Percentiles rank a stretch among this genome's conserved stretches.
These are phyloP conservation scores for Debaryomyces tyrocola DNA, from an alignment of 805 yeast genomes.

Conservation along the genomic window DNA sequence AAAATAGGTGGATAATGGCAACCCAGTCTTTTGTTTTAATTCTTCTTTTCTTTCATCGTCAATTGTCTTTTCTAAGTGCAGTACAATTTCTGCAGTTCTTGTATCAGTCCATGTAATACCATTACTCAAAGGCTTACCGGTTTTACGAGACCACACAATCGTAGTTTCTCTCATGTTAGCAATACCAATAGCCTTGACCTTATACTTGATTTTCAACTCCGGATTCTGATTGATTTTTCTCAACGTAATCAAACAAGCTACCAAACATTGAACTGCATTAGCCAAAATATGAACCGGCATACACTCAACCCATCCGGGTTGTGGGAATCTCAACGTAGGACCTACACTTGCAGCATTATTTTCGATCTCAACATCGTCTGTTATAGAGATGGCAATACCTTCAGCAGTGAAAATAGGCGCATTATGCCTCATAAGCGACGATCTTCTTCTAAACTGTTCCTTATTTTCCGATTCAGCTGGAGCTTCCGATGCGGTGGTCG, in stretches of 20 bases:
- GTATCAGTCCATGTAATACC: constrained; percentile 98
- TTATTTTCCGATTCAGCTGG: constrained; percentile 42
- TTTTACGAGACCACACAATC: constrained; percentile 77
- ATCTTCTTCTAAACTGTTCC: constrained; percentile 47
- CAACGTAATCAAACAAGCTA: constrained; percentile 58
- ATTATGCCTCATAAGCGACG: constrained; percentile 44
- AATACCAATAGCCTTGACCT: constrained; percentile 75
- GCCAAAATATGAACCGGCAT: constrained; percentile 81
- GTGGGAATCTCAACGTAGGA: constrained; percentile 75
- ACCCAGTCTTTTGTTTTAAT: constrained; percentile 69
- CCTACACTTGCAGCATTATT: constrained; percentile 50
- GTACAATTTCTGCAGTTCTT: constrained; percentile 73
- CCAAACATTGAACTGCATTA: constrained; percentile 78
- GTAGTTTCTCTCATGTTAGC: constrained; percentile 97
- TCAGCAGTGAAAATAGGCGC: constrained; percentile 69
- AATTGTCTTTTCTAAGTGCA: constrained; percentile 54
- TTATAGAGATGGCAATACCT: constrained; percentile 66
- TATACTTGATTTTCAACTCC: constrained; percentile 52
- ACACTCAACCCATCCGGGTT: constrained; percentile 94
- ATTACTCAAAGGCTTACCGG: constrained; percentile 79
- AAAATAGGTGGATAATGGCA: constrained; percentile 88
- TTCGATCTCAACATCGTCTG: constrained; percentile 63
- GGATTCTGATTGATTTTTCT: constrained; percentile 56
- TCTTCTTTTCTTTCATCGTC: constrained; percentile 56
- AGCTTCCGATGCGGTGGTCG: constrained; percentile 65